A percentile compares a stretch with the other conserved stretches of the same genome.
phyloP scores from a whole-genome alignment of 331 rosid genomes.

The Acacia pycnantha region DNA sequence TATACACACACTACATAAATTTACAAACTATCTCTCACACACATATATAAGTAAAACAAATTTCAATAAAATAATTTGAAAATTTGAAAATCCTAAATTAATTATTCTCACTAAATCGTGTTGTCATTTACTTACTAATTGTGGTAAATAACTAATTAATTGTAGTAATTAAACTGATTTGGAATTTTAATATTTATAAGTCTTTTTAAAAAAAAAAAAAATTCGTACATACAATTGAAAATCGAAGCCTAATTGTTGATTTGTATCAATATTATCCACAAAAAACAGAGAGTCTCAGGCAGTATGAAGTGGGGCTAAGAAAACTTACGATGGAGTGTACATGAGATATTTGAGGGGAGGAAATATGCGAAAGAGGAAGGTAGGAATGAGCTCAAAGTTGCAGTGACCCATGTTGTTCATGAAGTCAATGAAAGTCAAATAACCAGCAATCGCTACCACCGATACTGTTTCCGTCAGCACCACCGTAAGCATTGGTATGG shows the following conservation, averaged over 20 bases:
- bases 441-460: not conserved
- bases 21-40: not conserved
- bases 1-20: too few relatives aligned
- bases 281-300: not conserved
- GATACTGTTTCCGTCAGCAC: not conserved
- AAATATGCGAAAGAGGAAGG: not conserved
- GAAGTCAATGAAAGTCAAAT: conserved; percentile 10
- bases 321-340: conserved; percentile 19
- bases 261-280: not conserved
- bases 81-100: too few relatives aligned
- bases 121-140: too few relatives aligned
- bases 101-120: too few relatives aligned
- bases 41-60: too few relatives aligned
- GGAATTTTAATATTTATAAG: too few relatives aligned
- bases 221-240: too few relatives aligned
- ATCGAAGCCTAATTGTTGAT: too few relatives aligned
- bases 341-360: conserved; percentile 15
- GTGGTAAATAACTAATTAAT: too few relatives aligned
- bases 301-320: not conserved
- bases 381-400: conserved; percentile 2
- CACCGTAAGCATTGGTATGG: not conserved
- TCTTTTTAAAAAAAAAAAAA: too few relatives aligned
- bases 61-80: too few relatives aligned
- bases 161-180: too few relatives aligned
- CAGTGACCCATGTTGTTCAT: conserved; percentile 15